A percentile compares a stretch with the other conserved stretches of the same genome.
These are phyloP conservation scores for Multifurca ochricompacta DNA, from an alignment of 768 basidiomycete genomes.

Conservation along the genomic window DNA sequence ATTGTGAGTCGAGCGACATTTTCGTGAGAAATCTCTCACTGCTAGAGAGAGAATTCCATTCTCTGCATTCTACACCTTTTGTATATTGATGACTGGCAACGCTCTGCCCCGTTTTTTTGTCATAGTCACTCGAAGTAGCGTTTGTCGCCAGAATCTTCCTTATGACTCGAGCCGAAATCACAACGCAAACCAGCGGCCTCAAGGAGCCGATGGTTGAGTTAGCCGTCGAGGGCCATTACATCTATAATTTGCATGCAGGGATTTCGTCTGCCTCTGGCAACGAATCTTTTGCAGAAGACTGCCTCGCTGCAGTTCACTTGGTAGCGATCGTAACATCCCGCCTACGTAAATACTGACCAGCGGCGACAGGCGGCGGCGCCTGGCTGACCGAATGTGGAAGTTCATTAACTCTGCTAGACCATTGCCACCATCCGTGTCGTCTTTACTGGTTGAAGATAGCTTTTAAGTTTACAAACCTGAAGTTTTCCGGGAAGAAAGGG, in stretches of 20 bases:
- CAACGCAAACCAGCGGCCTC: not conserved
- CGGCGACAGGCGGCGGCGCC: slow-evolving; percentile 10
- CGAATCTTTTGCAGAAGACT: slow-evolving; percentile 18
- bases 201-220: not conserved
- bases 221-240: not conserved
- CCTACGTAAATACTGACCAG: slow-evolving; percentile 16
- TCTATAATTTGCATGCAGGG: slow-evolving; percentile 6
- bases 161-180: not conserved
- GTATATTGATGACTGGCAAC: not conserved
- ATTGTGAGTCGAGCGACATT: not conserved
- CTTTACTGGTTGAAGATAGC: slow-evolving; percentile 4
- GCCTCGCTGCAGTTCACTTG: slow-evolving; percentile 16
- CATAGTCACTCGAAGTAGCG: not conserved
- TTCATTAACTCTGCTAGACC: not conserved
- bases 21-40: not conserved
- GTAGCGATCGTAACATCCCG: slow-evolving; percentile 16
- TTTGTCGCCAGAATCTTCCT: not conserved
- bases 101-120: slow-evolving; percentile 3
- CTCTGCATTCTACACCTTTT: not conserved
- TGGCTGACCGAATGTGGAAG: slow-evolving; percentile 9
- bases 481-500: slow-evolving; percentile 10
- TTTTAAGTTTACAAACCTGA: slow-evolving; percentile 15
- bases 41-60: not conserved
- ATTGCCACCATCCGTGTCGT: slow-evolving; percentile 10
- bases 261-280: slow-evolving; percentile 4